Evolutionary conservation across 306 rosid genomes (phyloP).

Genomic region (Gastrolobium villosum): DNA sequence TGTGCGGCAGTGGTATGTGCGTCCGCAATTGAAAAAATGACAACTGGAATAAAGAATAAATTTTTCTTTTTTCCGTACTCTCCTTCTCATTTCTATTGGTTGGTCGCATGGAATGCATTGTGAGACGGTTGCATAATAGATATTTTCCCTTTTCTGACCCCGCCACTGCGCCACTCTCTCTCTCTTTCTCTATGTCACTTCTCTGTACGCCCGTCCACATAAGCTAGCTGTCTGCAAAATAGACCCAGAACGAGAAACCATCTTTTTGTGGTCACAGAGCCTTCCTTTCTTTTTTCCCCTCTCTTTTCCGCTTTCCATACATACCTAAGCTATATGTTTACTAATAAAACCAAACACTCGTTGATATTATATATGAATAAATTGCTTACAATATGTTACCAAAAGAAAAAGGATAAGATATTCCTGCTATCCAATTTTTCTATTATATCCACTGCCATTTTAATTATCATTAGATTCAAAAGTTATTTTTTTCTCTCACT

Average conservation of each 20-base stretch:
- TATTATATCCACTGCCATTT: too few relatives aligned
- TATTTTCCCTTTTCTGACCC: conserved; percentile 29
- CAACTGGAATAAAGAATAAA: too few relatives aligned
- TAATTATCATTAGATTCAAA: too few relatives aligned
- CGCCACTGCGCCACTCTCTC: conserved; percentile 20
- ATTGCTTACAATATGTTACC: not conserved
- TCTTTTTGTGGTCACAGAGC: not conserved
- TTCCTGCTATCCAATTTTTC: too few relatives aligned
- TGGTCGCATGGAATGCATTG: too few relatives aligned
- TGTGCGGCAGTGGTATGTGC: too few relatives aligned
- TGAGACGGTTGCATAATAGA: too few relatives aligned
- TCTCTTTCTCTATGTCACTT: conserved; percentile 29
- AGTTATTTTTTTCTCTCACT: too few relatives aligned
- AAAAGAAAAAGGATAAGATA: too few relatives aligned
- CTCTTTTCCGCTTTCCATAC: not conserved
- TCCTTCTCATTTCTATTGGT: too few relatives aligned
- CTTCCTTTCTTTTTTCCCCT: not conserved
- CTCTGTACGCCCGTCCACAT: conserved; percentile 22
- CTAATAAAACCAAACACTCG: not conserved
- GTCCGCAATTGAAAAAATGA: too few relatives aligned
- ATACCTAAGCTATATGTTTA: not conserved
- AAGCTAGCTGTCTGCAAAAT: not conserved
- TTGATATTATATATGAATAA: not conserved
- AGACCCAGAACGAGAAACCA: not conserved
- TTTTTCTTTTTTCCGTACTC: too few relatives aligned